Conservation (phyloP, 2,329 filamentous ascomycete species). For the Aspergillus felis region DNA sequence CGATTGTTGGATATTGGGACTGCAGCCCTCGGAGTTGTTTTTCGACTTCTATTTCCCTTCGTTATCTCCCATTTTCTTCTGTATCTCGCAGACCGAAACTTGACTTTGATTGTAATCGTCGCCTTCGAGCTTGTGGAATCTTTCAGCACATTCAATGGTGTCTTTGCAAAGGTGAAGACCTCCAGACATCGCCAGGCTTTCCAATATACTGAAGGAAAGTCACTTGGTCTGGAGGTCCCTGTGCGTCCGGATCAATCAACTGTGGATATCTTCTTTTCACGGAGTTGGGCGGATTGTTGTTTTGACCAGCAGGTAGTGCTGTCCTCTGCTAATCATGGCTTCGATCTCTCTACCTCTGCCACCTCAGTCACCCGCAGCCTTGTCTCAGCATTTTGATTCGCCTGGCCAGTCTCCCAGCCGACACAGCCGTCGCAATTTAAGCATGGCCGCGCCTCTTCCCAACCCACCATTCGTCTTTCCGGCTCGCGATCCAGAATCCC, state of each 20-base stretch:
- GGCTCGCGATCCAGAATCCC: constrained; percentile 39
- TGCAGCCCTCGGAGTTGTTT: not conserved
- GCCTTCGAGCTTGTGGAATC: not conserved
- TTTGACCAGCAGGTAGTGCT: not conserved
- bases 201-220: constrained; percentile 21
- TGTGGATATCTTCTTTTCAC: constrained; percentile 3
- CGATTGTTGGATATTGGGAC: not conserved
- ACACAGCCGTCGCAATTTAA: constrained; percentile 23
- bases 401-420: constrained; percentile 13
- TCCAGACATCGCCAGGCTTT: constrained; percentile 25
- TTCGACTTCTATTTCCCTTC: not conserved
- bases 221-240: constrained; percentile 26
- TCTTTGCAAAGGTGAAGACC: constrained; percentile 19
- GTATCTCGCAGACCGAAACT: not conserved
- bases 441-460: constrained; percentile 39
- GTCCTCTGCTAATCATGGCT: constrained; percentile 24
- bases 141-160: constrained; percentile 17
- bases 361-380: constrained; percentile 21
- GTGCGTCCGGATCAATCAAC: constrained; percentile 19
- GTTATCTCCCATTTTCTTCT: constrained; percentile 1
- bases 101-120: not conserved
- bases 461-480: constrained; percentile 67
- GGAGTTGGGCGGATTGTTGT: constrained; percentile 5
- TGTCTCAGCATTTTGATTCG: constrained; percentile 27
- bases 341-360: constrained; percentile 36